phyloP scores from a whole-genome alignment of 202 grass and related monocot genomes.

The Zoysia matrella region DNA sequence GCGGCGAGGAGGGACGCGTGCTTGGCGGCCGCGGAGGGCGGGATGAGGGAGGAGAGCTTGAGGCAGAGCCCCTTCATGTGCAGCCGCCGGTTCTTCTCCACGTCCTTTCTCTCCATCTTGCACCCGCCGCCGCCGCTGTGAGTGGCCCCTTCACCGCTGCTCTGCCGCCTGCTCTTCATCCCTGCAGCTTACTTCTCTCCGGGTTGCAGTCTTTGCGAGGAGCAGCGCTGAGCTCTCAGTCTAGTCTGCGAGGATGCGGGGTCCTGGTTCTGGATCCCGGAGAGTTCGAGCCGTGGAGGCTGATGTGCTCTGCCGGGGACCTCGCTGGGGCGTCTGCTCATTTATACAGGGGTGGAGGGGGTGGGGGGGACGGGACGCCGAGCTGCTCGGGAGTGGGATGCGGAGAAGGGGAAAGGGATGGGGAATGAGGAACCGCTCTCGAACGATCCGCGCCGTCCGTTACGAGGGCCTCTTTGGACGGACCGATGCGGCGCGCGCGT shows the following conservation, averaged over 20 bases:
- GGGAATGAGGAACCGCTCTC: too few relatives aligned
- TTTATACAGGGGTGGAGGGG: not conserved
- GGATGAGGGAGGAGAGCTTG: slow-evolving; percentile 74
- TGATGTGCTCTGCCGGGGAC: not conserved
- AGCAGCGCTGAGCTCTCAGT: not conserved
- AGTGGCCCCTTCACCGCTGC: not conserved
- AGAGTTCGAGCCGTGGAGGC: not conserved
- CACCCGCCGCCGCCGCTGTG: not conserved
- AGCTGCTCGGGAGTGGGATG: too few relatives aligned
- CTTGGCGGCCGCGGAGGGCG: not conserved
- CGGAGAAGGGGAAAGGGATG: too few relatives aligned
- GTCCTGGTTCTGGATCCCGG: not conserved
- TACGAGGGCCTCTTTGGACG: not conserved
- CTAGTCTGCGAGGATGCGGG: not conserved
- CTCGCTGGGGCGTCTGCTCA: not conserved
- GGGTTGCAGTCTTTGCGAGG: too few relatives aligned
- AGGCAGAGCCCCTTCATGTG: slow-evolving; percentile 80
- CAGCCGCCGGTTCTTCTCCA: slow-evolving; percentile 76
- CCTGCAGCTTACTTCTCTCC: not conserved
- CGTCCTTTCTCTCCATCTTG: slow-evolving; percentile 75
- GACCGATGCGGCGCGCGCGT: not conserved
- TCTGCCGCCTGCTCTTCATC: slow-evolving; percentile 57
- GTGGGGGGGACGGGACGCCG: too few relatives aligned
- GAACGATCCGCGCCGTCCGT: not conserved
- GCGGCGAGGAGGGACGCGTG: slow-evolving; percentile 10